phyloP scores from a whole-genome alignment of 2,329 filamentous ascomycete species.

The Scytalidium sp. region DNA sequence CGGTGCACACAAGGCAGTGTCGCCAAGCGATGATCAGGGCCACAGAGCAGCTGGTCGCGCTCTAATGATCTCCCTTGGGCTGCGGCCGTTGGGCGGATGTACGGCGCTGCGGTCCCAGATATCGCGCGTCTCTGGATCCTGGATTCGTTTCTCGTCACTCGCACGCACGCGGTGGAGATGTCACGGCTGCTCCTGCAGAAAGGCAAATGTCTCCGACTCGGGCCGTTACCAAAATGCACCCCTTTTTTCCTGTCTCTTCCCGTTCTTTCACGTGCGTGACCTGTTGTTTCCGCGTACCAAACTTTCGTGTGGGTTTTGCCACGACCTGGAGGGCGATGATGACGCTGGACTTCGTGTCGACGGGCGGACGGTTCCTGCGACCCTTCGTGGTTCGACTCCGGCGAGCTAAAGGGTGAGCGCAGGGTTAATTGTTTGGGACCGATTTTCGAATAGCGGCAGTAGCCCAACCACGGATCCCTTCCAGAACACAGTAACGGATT shows the following conservation, averaged over 20 bases:
- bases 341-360: not conserved
- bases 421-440: not conserved
- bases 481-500: not conserved
- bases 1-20: no score
- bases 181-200: no score
- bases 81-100: no score
- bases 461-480: not conserved
- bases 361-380: not conserved
- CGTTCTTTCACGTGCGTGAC: no score
- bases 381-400: not conserved
- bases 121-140: no score
- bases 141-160: not conserved
- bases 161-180: no score
- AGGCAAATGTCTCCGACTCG: not conserved
- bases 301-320: not conserved
- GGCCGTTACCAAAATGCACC: not conserved
- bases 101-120: no score
- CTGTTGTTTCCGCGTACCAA: no score
- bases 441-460: not conserved
- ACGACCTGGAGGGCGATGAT: not conserved
- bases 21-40: no score
- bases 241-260: not conserved
- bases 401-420: not conserved
- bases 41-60: no score
- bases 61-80: no score